Evolutionary conservation across 139 green algal genomes (phyloP).

Genomic region (Asterochloris sp.): DNA sequence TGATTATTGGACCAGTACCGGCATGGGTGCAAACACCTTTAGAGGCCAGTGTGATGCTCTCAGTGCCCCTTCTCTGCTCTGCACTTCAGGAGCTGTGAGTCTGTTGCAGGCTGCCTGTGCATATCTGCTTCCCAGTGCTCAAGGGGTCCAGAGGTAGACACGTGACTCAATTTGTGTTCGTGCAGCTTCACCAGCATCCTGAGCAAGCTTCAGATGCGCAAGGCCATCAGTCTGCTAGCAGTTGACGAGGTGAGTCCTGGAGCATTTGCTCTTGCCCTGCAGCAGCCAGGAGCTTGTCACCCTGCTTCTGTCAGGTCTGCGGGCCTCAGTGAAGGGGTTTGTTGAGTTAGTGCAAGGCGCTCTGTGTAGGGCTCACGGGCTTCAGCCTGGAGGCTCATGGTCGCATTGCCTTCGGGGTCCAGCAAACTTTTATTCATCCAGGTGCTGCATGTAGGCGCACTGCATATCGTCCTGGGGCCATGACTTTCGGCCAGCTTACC

Average conservation of each 20-base stretch:
- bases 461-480: slow-evolving; percentile 35
- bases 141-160: too few relatives aligned
- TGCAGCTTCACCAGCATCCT: not conserved
- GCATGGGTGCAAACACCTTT: too few relatives aligned
- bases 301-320: not conserved
- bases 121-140: too few relatives aligned
- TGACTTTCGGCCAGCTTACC: slow-evolving; percentile 60
- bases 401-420: not conserved
- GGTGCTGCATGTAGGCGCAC: slow-evolving; percentile 2
- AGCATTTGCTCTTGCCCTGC: too few relatives aligned
- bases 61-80: too few relatives aligned
- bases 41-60: too few relatives aligned
- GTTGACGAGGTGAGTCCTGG: too few relatives aligned
- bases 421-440: not conserved
- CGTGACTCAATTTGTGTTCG: too few relatives aligned
- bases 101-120: too few relatives aligned
- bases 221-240: too few relatives aligned
- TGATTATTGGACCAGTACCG: too few relatives aligned
- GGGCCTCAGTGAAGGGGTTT: not conserved
- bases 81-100: too few relatives aligned
- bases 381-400: not conserved
- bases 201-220: not conserved
- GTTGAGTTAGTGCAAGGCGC: not conserved
- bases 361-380: not conserved
- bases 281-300: not conserved